These are phyloP conservation scores for Auriscalpium vulgare DNA, from an alignment of 768 basidiomycete genomes.

Conservation along the genomic window DNA sequence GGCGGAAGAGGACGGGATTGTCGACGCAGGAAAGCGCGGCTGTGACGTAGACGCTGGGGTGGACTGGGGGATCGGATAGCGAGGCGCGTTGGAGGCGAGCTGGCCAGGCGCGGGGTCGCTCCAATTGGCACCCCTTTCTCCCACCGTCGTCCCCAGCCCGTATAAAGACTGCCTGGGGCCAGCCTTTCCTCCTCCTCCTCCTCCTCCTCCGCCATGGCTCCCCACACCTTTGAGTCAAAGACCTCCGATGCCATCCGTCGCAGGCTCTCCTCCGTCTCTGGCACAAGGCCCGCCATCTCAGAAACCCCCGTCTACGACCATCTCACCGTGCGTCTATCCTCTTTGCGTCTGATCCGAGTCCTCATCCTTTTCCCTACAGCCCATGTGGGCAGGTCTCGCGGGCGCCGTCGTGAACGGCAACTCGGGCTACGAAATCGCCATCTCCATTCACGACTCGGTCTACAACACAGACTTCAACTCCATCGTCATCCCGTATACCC, in stretches of 20 bases:
- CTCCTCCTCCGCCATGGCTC: slow-evolving; percentile 40
- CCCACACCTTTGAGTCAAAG: slow-evolving; percentile 61
- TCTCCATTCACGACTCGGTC: slow-evolving; percentile 80
- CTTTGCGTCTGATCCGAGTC: slow-evolving; percentile 14
- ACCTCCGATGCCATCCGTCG: slow-evolving; percentile 55
- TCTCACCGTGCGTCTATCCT: slow-evolving; percentile 46
- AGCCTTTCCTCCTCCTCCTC: slow-evolving; percentile 10
- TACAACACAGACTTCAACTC: slow-evolving; percentile 78
- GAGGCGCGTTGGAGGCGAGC: too few relatives aligned
- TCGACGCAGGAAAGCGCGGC: too few relatives aligned
- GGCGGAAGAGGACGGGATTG: too few relatives aligned
- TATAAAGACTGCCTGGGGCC: too few relatives aligned
- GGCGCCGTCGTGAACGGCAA: slow-evolving; percentile 53
- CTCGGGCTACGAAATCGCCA: slow-evolving; percentile 59
- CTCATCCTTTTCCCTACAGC: slow-evolving; percentile 35
- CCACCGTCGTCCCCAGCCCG: neutral
- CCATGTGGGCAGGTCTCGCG: slow-evolving; percentile 84
- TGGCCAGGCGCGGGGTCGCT: too few relatives aligned
- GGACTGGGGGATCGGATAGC: too few relatives aligned
- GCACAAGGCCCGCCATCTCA: slow-evolving; percentile 46
- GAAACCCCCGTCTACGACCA: slow-evolving; percentile 40
- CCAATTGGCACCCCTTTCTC: too few relatives aligned
- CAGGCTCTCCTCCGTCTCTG: slow-evolving; percentile 55
- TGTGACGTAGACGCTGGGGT: too few relatives aligned
- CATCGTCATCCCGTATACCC: slow-evolving; percentile 40